A percentile compares a stretch with the other conserved stretches of the same genome.
Evolutionary conservation across 2,329 filamentous ascomycete species (phyloP).

Genomic region (Penicillium sp.): DNA sequence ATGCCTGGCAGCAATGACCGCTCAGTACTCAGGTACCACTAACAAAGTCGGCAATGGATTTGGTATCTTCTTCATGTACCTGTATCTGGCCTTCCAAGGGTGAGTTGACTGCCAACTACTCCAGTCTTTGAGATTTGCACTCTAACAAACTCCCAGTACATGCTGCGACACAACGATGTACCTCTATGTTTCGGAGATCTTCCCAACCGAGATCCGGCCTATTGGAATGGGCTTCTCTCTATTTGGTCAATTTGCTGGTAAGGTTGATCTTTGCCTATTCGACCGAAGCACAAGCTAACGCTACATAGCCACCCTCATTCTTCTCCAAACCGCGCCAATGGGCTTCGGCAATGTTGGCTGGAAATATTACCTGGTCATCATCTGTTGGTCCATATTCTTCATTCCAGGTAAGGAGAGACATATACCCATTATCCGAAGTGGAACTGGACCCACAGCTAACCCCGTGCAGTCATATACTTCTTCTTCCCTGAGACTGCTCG

Average conservation of each 20-base stretch:
- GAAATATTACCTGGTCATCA: conserved; percentile 55
- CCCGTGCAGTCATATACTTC: conserved; percentile 44
- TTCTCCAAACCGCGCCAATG: conserved; percentile 50
- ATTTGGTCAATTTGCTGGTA: conserved; percentile 52
- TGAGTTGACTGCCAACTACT: conserved; percentile 18
- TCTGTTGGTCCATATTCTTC: conserved; percentile 47
- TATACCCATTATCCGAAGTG: neutral
- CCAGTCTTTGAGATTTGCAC: neutral
- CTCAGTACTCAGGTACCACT: conserved; percentile 40
- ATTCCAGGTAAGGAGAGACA: conserved; percentile 35
- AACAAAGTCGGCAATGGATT: conserved; percentile 45
- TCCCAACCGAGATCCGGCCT: conserved; percentile 53
- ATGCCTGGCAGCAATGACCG: conserved; percentile 43
- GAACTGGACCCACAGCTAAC: conserved; percentile 6
- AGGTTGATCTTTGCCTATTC: neutral
- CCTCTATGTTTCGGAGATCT: conserved; percentile 50
- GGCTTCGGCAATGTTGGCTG: conserved; percentile 50
- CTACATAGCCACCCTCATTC: conserved; percentile 46
- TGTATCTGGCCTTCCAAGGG: conserved; percentile 54
- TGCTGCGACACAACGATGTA: conserved; percentile 53
- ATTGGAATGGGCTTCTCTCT: conserved; percentile 56
- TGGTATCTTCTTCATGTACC: conserved; percentile 46
- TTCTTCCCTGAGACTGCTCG: conserved; percentile 48
- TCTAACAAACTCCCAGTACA: conserved; percentile 33
- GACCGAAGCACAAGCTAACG: conserved; percentile 1